Evolutionary conservation across 2,329 filamentous ascomycete species (phyloP).

Genomic region (Colletotrichum higginsianum): DNA sequence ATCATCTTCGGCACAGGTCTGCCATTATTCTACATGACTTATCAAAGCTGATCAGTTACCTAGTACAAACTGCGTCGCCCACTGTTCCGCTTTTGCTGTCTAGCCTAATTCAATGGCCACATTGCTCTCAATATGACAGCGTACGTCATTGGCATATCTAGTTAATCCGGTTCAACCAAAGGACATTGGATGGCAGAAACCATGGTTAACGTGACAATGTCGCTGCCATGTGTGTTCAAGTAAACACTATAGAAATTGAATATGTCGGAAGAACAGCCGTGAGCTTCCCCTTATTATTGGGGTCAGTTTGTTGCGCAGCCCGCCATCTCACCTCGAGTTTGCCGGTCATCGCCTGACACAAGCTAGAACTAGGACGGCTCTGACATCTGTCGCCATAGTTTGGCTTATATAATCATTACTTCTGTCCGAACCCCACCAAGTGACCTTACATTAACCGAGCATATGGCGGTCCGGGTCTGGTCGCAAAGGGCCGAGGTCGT

Average conservation of each 20-base stretch:
- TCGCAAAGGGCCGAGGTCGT: slow-evolving; percentile 35
- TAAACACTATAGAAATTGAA: background rate
- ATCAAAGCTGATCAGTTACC: no score
- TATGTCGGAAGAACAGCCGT: background rate
- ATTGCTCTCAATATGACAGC: background rate
- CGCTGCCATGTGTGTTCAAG: background rate
- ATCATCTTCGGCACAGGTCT: slow-evolving; percentile 5
- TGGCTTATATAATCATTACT: background rate
- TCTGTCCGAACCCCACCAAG: slow-evolving; percentile 25
- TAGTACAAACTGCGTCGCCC: background rate
- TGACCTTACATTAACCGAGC: slow-evolving; percentile 37
- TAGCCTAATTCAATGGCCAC: no score
- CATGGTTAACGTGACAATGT: no score
- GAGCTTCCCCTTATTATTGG: background rate
- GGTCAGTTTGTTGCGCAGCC: background rate
- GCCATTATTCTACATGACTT: background rate
- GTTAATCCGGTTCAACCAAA: background rate
- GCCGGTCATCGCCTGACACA: background rate
- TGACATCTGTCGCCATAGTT: background rate
- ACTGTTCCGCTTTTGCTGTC: background rate
- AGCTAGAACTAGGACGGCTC: background rate
- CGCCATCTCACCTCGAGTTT: background rate
- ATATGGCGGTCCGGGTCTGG: slow-evolving; percentile 2
- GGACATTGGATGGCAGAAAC: background rate
- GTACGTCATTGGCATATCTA: background rate